Percentiles rank a stretch among this genome's conserved stretches.
phyloP scores from a whole-genome alignment of 2,329 filamentous ascomycete species.

The Aspergillus jensenii region DNA sequence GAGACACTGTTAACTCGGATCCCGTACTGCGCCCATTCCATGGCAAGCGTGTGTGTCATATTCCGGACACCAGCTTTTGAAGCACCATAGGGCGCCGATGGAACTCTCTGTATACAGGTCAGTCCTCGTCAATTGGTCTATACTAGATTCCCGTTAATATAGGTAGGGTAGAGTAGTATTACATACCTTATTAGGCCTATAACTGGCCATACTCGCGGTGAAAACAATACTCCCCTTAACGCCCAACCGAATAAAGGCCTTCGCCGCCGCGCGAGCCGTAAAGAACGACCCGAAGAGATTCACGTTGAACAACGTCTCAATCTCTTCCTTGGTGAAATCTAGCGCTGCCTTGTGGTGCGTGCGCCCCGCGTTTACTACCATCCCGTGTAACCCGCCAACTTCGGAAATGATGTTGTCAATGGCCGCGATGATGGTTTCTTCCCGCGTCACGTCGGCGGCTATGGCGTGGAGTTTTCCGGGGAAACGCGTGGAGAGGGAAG shows the following conservation, averaged over 20 bases:
- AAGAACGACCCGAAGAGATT: conserved; percentile 43
- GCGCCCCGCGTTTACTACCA: conserved; percentile 53
- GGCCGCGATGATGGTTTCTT: conserved; percentile 45
- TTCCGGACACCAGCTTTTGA: conserved; percentile 34
- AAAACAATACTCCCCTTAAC: conserved; percentile 49
- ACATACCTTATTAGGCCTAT: conserved; percentile 44
- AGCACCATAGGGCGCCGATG: conserved; percentile 42
- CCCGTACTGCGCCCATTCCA: conserved; percentile 68
- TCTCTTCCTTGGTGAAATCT: conserved; percentile 51
- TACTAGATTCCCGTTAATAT: too few species aligned
- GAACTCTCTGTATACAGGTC: conserved; percentile 20
- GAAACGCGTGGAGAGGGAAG: conserved; percentile 29
- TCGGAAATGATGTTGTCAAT: conserved; percentile 47
- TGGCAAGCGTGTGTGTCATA: conserved; percentile 55
- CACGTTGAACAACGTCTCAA: conserved; percentile 42
- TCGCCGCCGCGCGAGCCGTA: conserved; percentile 43
- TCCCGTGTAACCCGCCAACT: conserved; percentile 48
- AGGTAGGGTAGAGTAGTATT: too few species aligned
- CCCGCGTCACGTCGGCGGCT: conserved; percentile 49
- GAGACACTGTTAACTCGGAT: conserved; percentile 67
- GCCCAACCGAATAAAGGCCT: conserved; percentile 47
- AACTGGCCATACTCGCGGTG: conserved; percentile 45
- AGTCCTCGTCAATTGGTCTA: too few species aligned
- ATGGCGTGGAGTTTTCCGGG: conserved; percentile 43
- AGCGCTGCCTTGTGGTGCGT: conserved; percentile 55